Percentiles rank a stretch among this genome's conserved stretches.
These are phyloP conservation scores for Alternaria atra DNA, from an alignment of 2,329 filamentous ascomycete species.

Conservation along the genomic window DNA sequence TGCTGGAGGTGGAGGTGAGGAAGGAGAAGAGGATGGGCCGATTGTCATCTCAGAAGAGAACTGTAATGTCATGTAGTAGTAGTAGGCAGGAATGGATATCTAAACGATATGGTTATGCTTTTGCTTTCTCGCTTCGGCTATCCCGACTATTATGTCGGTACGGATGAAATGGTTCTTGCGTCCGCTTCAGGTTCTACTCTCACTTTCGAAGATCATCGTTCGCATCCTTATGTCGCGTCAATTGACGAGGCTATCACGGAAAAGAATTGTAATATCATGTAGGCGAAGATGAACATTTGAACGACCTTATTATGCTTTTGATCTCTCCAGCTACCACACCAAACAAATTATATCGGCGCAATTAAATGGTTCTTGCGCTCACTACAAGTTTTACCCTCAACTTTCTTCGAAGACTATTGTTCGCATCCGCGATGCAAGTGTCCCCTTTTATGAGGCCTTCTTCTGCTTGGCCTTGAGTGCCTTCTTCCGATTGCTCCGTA, in stretches of 20 bases:
- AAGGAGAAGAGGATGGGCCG: slow-evolving; percentile 34
- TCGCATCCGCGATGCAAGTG: background rate
- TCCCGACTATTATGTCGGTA: no score
- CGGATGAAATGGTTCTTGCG: background rate
- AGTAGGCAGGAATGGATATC: slow-evolving; percentile 17
- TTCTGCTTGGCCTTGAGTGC: slow-evolving; percentile 93
- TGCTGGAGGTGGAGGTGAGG: slow-evolving; percentile 23
- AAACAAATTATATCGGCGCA: background rate
- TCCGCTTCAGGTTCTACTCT: slow-evolving; percentile 1
- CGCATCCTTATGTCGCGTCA: background rate
- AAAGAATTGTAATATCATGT: no score
- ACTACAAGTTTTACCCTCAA: background rate
- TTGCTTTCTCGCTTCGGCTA: no score
- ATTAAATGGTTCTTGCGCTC: background rate
- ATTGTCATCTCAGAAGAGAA: slow-evolving; percentile 44
- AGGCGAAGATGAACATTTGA: no score
- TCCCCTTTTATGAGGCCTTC: slow-evolving; percentile 66
- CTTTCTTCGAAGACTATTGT: background rate
- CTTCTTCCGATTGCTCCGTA: slow-evolving; percentile 98
- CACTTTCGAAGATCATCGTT: background rate
- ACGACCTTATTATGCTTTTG: background rate
- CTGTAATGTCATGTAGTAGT: slow-evolving; percentile 41
- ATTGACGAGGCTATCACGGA: no score
- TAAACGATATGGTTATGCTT: background rate
- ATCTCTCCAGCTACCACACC: background rate